Percentiles rank a stretch among this genome's conserved stretches.
Evolutionary conservation across 176 grass and related monocot species (phyloP).

Genomic region (Musa acuminata): DNA sequence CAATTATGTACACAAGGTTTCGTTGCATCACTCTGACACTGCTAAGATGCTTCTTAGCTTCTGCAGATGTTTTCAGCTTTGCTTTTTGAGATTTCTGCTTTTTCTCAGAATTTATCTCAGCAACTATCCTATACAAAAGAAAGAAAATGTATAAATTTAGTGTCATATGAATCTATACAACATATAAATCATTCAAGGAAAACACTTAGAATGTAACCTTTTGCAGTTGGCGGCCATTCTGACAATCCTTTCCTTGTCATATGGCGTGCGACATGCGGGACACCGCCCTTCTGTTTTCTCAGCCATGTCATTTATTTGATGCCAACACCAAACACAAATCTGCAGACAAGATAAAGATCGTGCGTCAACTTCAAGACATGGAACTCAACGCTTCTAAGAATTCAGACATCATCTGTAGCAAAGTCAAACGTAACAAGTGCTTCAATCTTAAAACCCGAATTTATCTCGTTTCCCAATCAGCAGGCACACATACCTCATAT

Average conservation of each 20-base stretch:
- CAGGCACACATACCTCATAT: constrained; percentile 44
- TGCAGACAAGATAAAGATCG: constrained; percentile 6
- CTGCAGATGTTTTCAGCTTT: constrained; percentile 49
- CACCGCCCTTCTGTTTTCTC: constrained; percentile 88
- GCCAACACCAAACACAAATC: constrained; percentile 99
- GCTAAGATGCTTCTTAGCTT: constrained; percentile 85
- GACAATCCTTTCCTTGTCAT: constrained; percentile 94
- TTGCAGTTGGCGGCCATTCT: constrained; percentile 78
- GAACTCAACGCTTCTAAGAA: too few relatives aligned
- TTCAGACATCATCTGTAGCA: too few relatives aligned
- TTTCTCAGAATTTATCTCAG: constrained; percentile 66
- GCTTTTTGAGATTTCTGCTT: constrained; percentile 74
- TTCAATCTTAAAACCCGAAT: constrained; percentile 1
- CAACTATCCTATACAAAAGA: constrained; percentile 39
- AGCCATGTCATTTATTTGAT: constrained; percentile 95
- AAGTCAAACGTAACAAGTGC: not conserved
- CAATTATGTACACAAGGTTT: constrained; percentile 96
- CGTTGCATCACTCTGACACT: constrained; percentile 91
- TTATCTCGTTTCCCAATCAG: not conserved
- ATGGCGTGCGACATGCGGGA: constrained; percentile 68
- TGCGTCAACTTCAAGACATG: too few relatives aligned
- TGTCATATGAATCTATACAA: not conserved
- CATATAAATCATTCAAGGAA: not conserved
- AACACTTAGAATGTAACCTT: constrained; percentile 27
- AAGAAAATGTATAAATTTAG: not conserved